These are phyloP conservation scores for Cadophora sp. DNA, from an alignment of 2,329 filamentous ascomycete species.

Conservation along the genomic window DNA sequence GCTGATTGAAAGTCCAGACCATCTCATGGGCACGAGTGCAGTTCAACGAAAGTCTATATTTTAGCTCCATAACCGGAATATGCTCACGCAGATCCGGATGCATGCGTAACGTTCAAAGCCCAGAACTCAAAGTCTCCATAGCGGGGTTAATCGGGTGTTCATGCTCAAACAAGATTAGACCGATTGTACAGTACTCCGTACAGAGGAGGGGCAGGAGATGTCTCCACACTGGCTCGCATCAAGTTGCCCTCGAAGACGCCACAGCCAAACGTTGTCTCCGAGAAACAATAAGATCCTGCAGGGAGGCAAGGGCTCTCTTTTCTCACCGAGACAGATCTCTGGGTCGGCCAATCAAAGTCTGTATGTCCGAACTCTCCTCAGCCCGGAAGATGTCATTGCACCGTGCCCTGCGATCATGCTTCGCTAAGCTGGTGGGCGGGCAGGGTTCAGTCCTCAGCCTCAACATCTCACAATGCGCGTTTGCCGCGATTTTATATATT, in stretches of 20 bases:
- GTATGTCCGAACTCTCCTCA: neutral
- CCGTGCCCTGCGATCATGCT: constrained; percentile 14
- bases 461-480: constrained; percentile 22
- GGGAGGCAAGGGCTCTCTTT: neutral
- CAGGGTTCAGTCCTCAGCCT: constrained; percentile 23
- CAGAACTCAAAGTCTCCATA: neutral
- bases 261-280: neutral
- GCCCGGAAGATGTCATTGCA: constrained; percentile 17
- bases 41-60: neutral
- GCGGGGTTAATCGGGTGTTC: constrained; percentile 7
- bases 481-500: constrained; percentile 26
- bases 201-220: too few relatives aligned
- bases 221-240: constrained; percentile 7
- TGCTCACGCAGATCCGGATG: constrained; percentile 4
- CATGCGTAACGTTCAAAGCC: neutral
- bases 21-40: neutral
- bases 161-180: neutral
- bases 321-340: constrained; percentile 16
- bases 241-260: neutral
- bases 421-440: constrained; percentile 2
- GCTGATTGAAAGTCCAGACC: neutral
- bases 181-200: too few relatives aligned
- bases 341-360: constrained; percentile 5
- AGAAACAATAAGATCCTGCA: constrained; percentile 16
- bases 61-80: neutral